Evolutionary conservation across 495 filamentous ascomycete species (phyloP), one percentile per base, ranked within the genome.

Genomic region (Penicillium canescens): DNA sequence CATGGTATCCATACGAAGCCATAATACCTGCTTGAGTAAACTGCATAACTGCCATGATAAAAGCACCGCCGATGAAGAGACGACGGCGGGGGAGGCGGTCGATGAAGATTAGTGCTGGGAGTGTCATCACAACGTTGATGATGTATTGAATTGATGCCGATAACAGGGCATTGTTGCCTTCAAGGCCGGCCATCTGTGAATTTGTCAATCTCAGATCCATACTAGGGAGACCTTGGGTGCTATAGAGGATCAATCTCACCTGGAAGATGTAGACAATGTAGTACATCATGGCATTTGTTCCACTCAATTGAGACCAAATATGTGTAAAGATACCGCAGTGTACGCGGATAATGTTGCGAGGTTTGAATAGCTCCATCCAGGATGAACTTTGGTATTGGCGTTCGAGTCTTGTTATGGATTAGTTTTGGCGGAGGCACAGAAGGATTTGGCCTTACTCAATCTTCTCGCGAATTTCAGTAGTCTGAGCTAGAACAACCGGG

Each of bases 251-350:
- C 28, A 36, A 1, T 23, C 37, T 28, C 46, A 61, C 54, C 65
- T 83, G 75, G 83, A 92, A 88, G 65, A 91, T 87, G 63, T 91
- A 86, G 18, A 84, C 82, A 45, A 88, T 87, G 61, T 88, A 91
- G 71, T 86, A 85, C 79, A 82, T 80, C 86, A 90, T 90, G 44
- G 89, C 81, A 61, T 92, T 92, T 78, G 89, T 89, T 7, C 88
- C 88, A 21, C 79, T 83, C 0, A 91, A 76, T 66, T 92, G 82
- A 8, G 78, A 84, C 89, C 88, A 91, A 77, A 89, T 84, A 66
- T 92, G 89, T 14, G 88, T 82, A 35, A 78, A 83, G 75, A 91
- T 84, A 9, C 86, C 88, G 11, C 90, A 75, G 35, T 83, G 50
- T n/a, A 89, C 82, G 23, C 89, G 82, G 73, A 84, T 85, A 18